Conservation (phyloP, 2,329 filamentous ascomycete genomes). For the Claviceps maximensis region DNA sequence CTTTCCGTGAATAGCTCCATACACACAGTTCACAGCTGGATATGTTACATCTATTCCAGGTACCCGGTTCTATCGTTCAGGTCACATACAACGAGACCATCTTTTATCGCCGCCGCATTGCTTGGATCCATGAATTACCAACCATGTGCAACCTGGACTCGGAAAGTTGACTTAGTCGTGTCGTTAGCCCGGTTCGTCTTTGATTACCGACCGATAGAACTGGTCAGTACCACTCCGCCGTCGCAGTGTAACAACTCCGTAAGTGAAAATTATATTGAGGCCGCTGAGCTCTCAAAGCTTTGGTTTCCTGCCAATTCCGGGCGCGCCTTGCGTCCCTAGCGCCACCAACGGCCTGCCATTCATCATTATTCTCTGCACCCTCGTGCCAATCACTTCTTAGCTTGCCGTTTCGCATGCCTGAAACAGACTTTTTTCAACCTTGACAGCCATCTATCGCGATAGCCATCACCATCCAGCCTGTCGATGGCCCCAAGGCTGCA, state of each 20-base stretch:
- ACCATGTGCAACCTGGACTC: not conserved
- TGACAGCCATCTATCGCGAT: not conserved
- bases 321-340: not conserved
- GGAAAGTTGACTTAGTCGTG: not conserved
- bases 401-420: not conserved
- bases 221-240: not conserved
- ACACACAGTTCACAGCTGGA: not conserved
- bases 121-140: not conserved
- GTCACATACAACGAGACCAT: not conserved
- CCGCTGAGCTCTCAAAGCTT: not conserved
- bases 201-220: not conserved
- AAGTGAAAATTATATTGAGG: not conserved
- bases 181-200: not conserved
- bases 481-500: not conserved
- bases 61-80: not conserved
- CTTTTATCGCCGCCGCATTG: not conserved
- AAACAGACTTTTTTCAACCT: not conserved
- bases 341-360: not conserved
- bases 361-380: not conserved
- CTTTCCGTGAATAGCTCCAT: not conserved
- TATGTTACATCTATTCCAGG: not conserved
- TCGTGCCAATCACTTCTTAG: not conserved
- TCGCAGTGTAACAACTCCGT: not conserved
- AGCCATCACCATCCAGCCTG: not conserved
- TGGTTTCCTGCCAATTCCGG: not conserved